Evolutionary conservation across 1,139 yeast genomes (phyloP).

Genomic region (Arxiozyma telluris): DNA sequence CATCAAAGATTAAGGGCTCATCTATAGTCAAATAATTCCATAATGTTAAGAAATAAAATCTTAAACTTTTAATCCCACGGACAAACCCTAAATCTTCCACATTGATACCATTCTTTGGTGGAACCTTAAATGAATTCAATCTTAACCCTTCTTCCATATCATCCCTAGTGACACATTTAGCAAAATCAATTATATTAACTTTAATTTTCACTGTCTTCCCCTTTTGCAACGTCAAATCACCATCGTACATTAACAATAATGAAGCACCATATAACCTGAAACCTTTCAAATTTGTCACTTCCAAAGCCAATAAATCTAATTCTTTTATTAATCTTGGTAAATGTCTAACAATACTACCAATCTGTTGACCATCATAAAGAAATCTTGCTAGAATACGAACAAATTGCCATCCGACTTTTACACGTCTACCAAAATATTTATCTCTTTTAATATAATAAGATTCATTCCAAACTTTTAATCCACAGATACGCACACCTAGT

Average conservation of each 20-base stretch:
- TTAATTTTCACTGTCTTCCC: constrained; percentile 30
- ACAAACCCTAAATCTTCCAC: constrained; percentile 75
- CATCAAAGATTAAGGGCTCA: constrained; percentile 25
- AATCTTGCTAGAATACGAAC: constrained; percentile 64
- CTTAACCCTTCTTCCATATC: constrained; percentile 33
- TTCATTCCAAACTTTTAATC: constrained; percentile 78
- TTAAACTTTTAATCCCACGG: constrained; percentile 65
- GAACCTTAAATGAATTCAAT: constrained; percentile 37
- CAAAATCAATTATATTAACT: constrained; percentile 86
- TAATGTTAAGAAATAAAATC: constrained; percentile 49
- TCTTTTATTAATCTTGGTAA: constrained; percentile 58
- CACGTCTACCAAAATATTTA: constrained; percentile 83
- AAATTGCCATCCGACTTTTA: constrained; percentile 69
- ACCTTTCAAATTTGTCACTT: constrained; percentile 53
- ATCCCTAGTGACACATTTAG: constrained; percentile 79
- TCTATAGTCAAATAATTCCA: constrained; percentile 41
- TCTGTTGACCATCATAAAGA: constrained; percentile 61
- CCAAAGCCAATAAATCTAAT: constrained; percentile 47
- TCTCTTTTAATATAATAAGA: constrained; percentile 58
- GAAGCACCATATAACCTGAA: constrained; percentile 91
- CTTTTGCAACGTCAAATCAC: constrained; percentile 28
- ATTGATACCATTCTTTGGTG: constrained; percentile 54
- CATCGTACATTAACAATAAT: constrained; percentile 81
- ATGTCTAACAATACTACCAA: constrained; percentile 54
- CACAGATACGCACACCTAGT: constrained; percentile 90